Evolutionary conservation across 768 basidiomycete genomes (phyloP), one percentile per base, ranked within the genome.

Genomic region (Clathrus columnatus): DNA sequence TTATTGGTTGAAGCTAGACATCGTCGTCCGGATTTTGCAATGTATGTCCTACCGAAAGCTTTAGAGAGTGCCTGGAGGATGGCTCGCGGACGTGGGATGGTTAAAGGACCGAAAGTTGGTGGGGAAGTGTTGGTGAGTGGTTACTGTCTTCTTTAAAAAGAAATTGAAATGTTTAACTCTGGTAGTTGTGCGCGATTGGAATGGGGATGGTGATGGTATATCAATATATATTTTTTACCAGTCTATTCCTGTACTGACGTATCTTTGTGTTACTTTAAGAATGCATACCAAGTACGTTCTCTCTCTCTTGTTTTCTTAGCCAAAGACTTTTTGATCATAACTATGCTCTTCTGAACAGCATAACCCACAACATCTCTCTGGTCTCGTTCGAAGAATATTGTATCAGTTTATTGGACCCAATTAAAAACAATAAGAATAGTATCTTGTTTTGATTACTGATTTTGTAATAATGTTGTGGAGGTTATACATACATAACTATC

Each of bases 351-450:
- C 20, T 21, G 23, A 48, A 11, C 57, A 80, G 76, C 74, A 78
- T 65, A 84, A 91, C 60, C 90, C 90, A 0, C 81, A 91, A 45
- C 83, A 90, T 65, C 74, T 94, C 17, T 88, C 85, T 0, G 85
- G 89, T 1, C 72, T 93, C 16, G 88, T 93, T 5, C 74, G 90
- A 59, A 75, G 84, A 56, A 80, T 93, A 60, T 60, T 93, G 63
- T 94, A 91, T 66, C 91, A 94, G 64, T 89, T 93, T 58, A 82
- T 94, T 64, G 91, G 91, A 2, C 87, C 91, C 1, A 92, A 91
- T 67, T 91, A 58, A 60, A n/a, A n/a, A n/a, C n/a, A n/a, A n/a
- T n/a, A n/a, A n/a, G n/a, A n/a, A n/a, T n/a, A n/a, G n/a, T n/a
- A n/a, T n/a, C n/a, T n/a, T n/a, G n/a, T n/a, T n/a, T n/a, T n/a